Evolutionary conservation across 441 rosid species (phyloP).

Genomic region (Populus trichocarpa): DNA sequence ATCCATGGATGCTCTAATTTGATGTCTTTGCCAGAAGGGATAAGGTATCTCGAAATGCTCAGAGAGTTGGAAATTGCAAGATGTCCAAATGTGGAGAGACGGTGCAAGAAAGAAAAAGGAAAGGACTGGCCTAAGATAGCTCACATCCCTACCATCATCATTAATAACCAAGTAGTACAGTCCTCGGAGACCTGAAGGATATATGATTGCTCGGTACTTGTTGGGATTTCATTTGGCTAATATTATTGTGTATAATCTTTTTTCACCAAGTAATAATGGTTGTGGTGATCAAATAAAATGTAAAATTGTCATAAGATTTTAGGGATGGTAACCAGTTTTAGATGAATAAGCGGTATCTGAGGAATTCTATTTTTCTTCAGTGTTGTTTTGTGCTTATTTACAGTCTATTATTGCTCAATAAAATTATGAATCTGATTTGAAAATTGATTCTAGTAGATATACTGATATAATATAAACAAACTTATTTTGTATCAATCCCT

Average conservation of each 20-base stretch:
- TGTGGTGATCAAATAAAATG: background rate
- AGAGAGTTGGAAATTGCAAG: background rate
- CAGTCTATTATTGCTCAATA: background rate
- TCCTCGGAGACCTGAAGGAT: background rate
- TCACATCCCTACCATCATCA: background rate
- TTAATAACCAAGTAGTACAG: background rate
- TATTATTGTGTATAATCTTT: no score
- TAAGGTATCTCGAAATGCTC: background rate
- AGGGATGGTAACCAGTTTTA: background rate
- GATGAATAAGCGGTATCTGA: background rate
- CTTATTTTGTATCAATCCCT: no score
- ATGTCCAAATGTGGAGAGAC: slow-evolving; percentile 1
- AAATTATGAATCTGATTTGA: background rate
- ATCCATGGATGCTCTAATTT: background rate
- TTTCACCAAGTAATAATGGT: no score
- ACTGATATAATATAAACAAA: no score
- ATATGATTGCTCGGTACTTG: background rate
- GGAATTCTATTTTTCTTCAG: background rate
- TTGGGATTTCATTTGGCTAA: background rate
- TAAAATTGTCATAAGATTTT: background rate
- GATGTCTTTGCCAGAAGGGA: slow-evolving; percentile 15
- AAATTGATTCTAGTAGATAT: background rate
- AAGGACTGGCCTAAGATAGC: slow-evolving; percentile 20
- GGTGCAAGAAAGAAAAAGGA: slow-evolving; percentile 4
- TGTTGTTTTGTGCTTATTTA: background rate